Evolutionary conservation across 1,139 yeast genomes (phyloP), one percentile per base, ranked within the genome.

Genomic region (Nakaseomyces sp.): DNA sequence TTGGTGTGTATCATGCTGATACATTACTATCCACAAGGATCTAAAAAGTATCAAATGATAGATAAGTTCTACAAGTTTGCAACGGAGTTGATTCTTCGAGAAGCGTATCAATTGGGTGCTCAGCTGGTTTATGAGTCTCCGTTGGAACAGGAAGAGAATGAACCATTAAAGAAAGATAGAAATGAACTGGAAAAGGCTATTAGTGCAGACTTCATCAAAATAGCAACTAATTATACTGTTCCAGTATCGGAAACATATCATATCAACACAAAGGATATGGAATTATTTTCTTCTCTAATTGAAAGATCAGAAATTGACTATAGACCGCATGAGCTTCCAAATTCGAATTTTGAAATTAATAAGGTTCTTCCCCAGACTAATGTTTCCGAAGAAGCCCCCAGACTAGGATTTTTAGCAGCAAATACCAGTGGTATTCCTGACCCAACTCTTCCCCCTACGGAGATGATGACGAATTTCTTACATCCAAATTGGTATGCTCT

Each of bases 401-500:
- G 52, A 38, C 45, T 61, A 33, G 66, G 66, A 3, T 60, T 68
- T 32, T 58, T 69, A 5, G 61, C 64, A 3, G 64, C 63, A 1
- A 60, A 60, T 36, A 60, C 60, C 1, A 60, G 63, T 40, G 59
- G 74, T 44, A 72, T 80, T 17, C 83, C 85, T 7, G 74, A 78
- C 47, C 85, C 89, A 3, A 74, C 81, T 2, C 61, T 72, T 24
- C 74, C 78, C 5, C 81, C 86, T 2, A 74, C 85, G 1, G 85
- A 81, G 51, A 74, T 87, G 46, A 69, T 87, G 63, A 73, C 76
- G 42, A 77, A 76, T 46, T 84, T 85, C 58, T 72, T 82, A 54
- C 95, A 88, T 61, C 96, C 96, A 12, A 84, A 83, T 49, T 84
- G 94, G 85, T 81, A 81, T 52, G 79, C 87, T 7, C 68, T 89